Evolutionary conservation across 495 filamentous ascomycete genomes (phyloP).

Genomic region (Xylaria acuta): DNA sequence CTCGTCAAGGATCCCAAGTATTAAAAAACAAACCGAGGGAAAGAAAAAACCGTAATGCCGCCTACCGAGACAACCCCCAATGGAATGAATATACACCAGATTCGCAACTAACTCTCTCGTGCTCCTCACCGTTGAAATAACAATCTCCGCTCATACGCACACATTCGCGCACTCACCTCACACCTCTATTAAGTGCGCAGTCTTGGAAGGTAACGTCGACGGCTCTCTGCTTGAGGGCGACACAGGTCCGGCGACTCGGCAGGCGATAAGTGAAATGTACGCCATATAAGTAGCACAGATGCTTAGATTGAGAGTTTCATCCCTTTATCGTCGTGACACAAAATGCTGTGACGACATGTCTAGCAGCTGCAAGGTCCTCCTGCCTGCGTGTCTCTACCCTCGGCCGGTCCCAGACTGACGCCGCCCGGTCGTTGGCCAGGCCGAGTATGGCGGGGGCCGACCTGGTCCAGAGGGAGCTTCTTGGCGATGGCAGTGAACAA

Average conservation of each 20-base stretch:
- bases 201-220: background rate
- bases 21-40: slow-evolving; percentile 42
- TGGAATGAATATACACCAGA: slow-evolving; percentile 47
- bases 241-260: slow-evolving; percentile 4
- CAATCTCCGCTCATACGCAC: slow-evolving; percentile 19
- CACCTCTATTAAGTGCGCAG: background rate
- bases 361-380: slow-evolving; percentile 79
- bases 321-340: slow-evolving; percentile 9
- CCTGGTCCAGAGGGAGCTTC: slow-evolving; percentile 95
- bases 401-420: slow-evolving; percentile 77
- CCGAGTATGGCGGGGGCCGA: slow-evolving; percentile 80
- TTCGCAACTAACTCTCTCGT: slow-evolving; percentile 34
- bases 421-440: slow-evolving; percentile 73
- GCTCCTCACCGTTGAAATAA: slow-evolving; percentile 10
- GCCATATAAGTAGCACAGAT: slow-evolving; percentile 4
- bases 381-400: slow-evolving; percentile 75
- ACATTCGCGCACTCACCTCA: background rate
- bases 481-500: slow-evolving; percentile 98
- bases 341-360: slow-evolving; percentile 26
- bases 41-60: slow-evolving; percentile 43
- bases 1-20: slow-evolving; percentile 36
- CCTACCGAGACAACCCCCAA: slow-evolving; percentile 43
- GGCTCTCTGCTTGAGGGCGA: background rate
- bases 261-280: slow-evolving; percentile 6
- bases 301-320: slow-evolving; percentile 1